Evolutionary conservation across 164 flowering plant genomes (phyloP).

Genomic region (Macadamia integrifolia): DNA sequence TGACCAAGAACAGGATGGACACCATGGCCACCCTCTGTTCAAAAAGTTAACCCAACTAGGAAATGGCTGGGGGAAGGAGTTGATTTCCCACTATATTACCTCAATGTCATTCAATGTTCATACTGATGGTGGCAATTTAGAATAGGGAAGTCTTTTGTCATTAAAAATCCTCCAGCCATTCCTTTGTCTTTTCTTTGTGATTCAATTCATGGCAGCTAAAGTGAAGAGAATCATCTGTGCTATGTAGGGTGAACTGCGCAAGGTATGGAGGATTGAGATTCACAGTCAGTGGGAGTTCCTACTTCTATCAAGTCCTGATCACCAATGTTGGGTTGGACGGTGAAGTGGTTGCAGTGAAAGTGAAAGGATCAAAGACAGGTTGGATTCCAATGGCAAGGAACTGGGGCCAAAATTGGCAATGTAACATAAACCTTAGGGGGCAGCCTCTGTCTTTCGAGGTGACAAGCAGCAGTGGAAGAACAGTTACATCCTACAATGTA

Average conservation of each 20-base stretch:
- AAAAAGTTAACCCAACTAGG: no score
- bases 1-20: no score
- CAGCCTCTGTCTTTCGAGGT: conserved; percentile 77
- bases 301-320: conserved; percentile 59
- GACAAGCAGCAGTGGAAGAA: conserved; percentile 44
- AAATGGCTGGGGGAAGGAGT: no score
- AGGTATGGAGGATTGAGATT: conserved; percentile 69
- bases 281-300: conserved; percentile 44
- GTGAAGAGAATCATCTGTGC: not conserved
- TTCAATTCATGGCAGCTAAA: not conserved
- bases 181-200: not conserved
- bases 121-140: no score
- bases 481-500: conserved; percentile 56
- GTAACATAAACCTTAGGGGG: conserved; percentile 43
- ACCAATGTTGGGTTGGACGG: conserved; percentile 73
- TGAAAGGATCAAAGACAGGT: conserved; percentile 81
- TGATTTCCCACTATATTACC: not conserved
- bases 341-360: conserved; percentile 61
- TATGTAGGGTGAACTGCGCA: conserved; percentile 58
- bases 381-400: conserved; percentile 86
- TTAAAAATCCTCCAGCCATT: not conserved
- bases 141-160: not conserved
- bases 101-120: not conserved
- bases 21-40: no score
- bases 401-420: conserved; percentile 92